Evolutionary conservation across 495 filamentous ascomycete genomes (phyloP), one percentile per base, ranked within the genome.

Genomic region (Friedmanniomyces endolithicus): DNA sequence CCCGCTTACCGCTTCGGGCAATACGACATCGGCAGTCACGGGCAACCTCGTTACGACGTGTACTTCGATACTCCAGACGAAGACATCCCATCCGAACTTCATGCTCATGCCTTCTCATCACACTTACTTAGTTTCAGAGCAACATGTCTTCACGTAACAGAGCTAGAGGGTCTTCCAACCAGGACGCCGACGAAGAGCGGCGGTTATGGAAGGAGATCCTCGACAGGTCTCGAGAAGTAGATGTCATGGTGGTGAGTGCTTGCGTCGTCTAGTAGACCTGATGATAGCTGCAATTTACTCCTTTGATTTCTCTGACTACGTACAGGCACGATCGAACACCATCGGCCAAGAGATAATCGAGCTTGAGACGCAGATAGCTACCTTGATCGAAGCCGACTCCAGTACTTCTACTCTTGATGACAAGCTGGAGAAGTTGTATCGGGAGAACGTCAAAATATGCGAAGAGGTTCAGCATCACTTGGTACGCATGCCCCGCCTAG

Each of bases 121-220:
- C n/a, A n/a, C n/a, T n/a, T n/a, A n/a, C n/a, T n/a, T n/a, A n/a
- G n/a, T n/a, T n/a, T n/a, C n/a, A n/a, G n/a, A n/a, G n/a, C 24
- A 9, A 31, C 37, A 74, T 75, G 73, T 67, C 73, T 33, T 63
- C 69, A 31, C 62, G 73, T 11, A 74, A 63, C 59, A 49, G 74
- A 27, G 69, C 71, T 22, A 63, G 73, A n/a, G 58, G 61, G 29
- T 63, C 66, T 35, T 51, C 62, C 6, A 75, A 72, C 48, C 73
- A 76, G n/a, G 74, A 75, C 47, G 51, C 66, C 20, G 65, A 82
- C 57, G 81, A 84, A 65, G 81, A 84, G 64, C 74, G 77, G 41
- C 74, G 76, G 53, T 72, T 84, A 65, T 84, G 81, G 81, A 79
- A 74, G 52, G 74, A 77, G 55, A 80, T 84, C 45, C 70, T 75